Conservation (phyloP, 2,329 filamentous ascomycete genomes). For the Mollisia scopiformis region DNA sequence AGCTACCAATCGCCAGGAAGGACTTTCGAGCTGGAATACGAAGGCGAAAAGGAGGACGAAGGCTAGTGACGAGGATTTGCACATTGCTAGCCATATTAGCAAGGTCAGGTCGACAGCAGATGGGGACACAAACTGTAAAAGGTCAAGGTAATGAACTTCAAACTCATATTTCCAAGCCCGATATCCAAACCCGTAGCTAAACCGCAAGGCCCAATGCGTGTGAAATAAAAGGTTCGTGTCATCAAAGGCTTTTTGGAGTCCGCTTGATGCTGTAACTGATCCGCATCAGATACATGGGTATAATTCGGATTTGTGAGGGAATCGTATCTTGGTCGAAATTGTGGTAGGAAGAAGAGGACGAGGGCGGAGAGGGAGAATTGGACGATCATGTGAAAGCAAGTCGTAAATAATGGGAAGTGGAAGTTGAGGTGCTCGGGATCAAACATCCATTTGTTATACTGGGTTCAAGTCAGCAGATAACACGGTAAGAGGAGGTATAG, state of each 20-base stretch:
- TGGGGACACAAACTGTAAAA: constrained; percentile 76
- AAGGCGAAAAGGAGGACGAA: constrained; percentile 97
- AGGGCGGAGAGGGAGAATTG: constrained; percentile 81
- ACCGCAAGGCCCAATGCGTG: constrained; percentile 88
- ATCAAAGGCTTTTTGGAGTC: constrained; percentile 59
- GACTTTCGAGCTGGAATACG: constrained; percentile 85
- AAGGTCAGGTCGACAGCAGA: background rate
- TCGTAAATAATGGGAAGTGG: constrained; percentile 93
- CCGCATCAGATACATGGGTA: constrained; percentile 31
- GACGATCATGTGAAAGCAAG: constrained; percentile 92
- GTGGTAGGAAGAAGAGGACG: constrained; percentile 82
- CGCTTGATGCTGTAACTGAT: constrained; percentile 33
- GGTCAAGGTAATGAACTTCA: constrained; percentile 94
- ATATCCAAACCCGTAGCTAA: constrained; percentile 94
- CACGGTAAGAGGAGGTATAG: constrained; percentile 22
- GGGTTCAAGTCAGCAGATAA: constrained; percentile 15
- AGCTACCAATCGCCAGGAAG: constrained; percentile 80
- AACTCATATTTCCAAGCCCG: constrained; percentile 90
- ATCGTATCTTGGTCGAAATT: constrained; percentile 68
- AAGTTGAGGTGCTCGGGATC: constrained; percentile 84
- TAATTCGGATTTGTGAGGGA: constrained; percentile 38
- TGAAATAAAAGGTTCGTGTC: constrained; percentile 89
- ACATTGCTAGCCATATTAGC: constrained; percentile 70
- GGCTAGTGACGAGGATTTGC: constrained; percentile 93
- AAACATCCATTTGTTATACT: constrained; percentile 99